These are phyloP conservation scores for Exophiala calicioides DNA, from an alignment of 2,329 filamentous ascomycete species.

Conservation along the genomic window DNA sequence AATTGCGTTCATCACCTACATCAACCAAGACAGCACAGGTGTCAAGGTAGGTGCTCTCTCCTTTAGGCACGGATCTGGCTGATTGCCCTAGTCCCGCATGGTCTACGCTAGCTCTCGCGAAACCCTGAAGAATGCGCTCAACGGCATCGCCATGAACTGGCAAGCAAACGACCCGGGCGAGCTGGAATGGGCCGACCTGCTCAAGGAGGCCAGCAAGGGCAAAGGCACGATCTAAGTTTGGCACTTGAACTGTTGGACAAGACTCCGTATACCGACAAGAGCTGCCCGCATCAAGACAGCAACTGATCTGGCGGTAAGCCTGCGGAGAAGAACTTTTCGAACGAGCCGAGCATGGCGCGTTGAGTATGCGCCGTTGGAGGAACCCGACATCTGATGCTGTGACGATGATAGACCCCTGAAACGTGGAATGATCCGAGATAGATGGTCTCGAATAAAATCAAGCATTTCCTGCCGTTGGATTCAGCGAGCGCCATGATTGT, in stretches of 20 bases:
- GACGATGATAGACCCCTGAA: constrained; percentile 12
- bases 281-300: not conserved
- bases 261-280: not conserved
- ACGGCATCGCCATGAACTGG: constrained; percentile 38
- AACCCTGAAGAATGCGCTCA: constrained; percentile 51
- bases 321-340: constrained; percentile 6
- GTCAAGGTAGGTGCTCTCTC: constrained; percentile 29
- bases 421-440: constrained; percentile 17
- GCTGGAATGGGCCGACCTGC: constrained; percentile 37
- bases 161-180: constrained; percentile 39
- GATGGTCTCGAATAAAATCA: constrained; percentile 14
- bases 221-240: constrained; percentile 28
- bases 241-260: constrained; percentile 8
- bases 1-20: constrained; percentile 51
- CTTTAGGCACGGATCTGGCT: constrained; percentile 19
- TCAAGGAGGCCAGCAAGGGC: constrained; percentile 38
- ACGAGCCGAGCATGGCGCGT: constrained; percentile 12
- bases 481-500: no score
- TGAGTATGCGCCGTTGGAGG: constrained; percentile 17
- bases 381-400: constrained; percentile 15
- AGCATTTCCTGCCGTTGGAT: constrained; percentile 7
- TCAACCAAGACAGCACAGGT: constrained; percentile 32
- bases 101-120: constrained; percentile 53
- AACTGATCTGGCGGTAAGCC: not conserved
- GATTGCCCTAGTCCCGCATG: constrained; percentile 46